Percentiles rank a stretch among this genome's conserved stretches.
Conservation (phyloP, 345 rosid species). For the Firmiana major region DNA sequence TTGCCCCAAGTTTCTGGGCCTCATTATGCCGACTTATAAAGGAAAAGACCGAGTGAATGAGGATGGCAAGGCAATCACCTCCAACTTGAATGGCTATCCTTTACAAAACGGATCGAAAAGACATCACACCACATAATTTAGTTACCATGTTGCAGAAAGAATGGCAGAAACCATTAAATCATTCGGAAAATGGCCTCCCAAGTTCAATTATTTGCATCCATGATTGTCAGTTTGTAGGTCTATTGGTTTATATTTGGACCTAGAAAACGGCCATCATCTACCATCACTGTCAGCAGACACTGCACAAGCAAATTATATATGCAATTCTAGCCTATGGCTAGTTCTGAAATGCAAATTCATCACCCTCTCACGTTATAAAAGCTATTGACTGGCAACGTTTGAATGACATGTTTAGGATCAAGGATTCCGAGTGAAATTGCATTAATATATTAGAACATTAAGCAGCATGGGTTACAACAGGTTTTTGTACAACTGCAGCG, state of each 20-base stretch:
- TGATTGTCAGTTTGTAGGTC: constrained; percentile 11
- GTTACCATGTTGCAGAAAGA: background rate
- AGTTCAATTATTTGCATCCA: constrained; percentile 2
- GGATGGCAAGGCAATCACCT: background rate
- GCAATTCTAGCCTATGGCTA: too few species aligned
- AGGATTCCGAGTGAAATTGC: constrained; percentile 7
- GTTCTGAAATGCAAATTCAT: too few species aligned
- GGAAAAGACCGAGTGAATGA: background rate
- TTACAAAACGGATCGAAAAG: background rate
- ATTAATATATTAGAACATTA: constrained; percentile 38
- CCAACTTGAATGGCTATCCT: background rate
- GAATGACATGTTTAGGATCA: constrained; percentile 15
- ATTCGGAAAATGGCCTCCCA: background rate
- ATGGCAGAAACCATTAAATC: background rate
- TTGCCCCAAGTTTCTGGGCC: background rate
- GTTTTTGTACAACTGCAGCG: constrained; percentile 38
- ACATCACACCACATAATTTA: background rate
- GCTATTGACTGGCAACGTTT: background rate
- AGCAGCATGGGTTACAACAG: constrained; percentile 55
- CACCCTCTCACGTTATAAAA: background rate
- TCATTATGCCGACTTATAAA: background rate
- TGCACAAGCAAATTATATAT: too few species aligned
- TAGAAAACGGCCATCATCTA: background rate
- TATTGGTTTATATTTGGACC: constrained; percentile 5
- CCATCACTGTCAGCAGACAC: background rate